Conservation (phyloP, 139 green algal species). For the Volvox africanus region DNA sequence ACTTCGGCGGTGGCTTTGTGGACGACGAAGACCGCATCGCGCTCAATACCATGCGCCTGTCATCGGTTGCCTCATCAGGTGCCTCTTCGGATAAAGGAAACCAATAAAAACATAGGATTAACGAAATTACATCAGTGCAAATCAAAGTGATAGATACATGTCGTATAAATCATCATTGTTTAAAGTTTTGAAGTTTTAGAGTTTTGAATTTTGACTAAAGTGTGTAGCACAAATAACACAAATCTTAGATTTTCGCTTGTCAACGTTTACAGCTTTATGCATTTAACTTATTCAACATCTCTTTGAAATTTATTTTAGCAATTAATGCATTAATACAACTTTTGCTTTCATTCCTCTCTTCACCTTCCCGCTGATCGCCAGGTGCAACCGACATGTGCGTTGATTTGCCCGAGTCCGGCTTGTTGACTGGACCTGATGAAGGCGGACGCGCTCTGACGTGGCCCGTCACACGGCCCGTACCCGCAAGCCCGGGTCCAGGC, state of each 20-base stretch:
- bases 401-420: slow-evolving; percentile 27
- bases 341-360: no score
- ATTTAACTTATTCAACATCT: no score
- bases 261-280: no score
- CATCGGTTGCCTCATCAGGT: slow-evolving; percentile 30
- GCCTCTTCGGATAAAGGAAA: not conserved
- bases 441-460: not conserved
- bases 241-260: no score
- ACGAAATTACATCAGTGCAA: no score
- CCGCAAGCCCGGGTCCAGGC: not conserved
- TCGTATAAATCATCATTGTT: no score
- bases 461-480: not conserved
- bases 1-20: slow-evolving; percentile 35
- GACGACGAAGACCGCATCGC: slow-evolving; percentile 43
- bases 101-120: not conserved
- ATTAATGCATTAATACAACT: no score
- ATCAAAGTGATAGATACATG: no score
- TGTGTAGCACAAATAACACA: no score
- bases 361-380: not conserved
- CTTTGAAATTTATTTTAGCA: no score
- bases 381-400: slow-evolving; percentile 53
- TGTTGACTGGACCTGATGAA: not conserved
- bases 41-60: slow-evolving; percentile 38
- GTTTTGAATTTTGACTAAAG: no score
- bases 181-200: no score